Base-by-base conservation (phyloP, 2,329 filamentous ascomycete species). In the Diplodia seriata region DNA sequence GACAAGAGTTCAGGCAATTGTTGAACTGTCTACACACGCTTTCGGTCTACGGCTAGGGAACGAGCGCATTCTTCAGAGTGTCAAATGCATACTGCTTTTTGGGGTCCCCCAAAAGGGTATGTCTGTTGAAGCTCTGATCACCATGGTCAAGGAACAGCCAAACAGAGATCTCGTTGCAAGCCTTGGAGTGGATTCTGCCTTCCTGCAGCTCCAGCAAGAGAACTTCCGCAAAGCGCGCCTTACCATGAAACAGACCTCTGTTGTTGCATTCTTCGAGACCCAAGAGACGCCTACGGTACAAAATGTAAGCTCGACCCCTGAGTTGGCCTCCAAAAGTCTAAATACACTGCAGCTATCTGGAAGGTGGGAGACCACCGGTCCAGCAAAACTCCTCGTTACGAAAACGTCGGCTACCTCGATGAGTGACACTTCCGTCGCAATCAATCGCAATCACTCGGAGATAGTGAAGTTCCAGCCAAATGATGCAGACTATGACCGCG, bases 371-470 rank as follows among this genome's bases (percentile, higher is more conserved):
- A 47, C n/a, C 15, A 18, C 36, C 3, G 56, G 56, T 11, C 23
- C 56, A 6, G 7, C 26, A 3, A 38, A 38, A 11, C 36, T 61
- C 29, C 33, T 61, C 7, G 56, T 61, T n/a, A 7, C 56, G 11
- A 61, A 47, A 7, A 47, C 23, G 18, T 61, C 56, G 7, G 56
- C 56, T 5, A 61, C 38, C 9, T 61, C 15, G 1, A 26, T 31
- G 15, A 23, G 33, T 11, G 38, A 61, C 15, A 47, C 14, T 3
- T 40, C 56, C 23, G 6, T 61, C 11, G 14, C 56, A 12, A 47
- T 61, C 23, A 47, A 61, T 14, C 56, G 38, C 14, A 47, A 61
- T 31, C 56, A 61, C 12, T 61, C 56, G 1, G 56, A 47, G 14
- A 47, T 61, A 15, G 38, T 61, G 1, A 61, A 61, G 5, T 61